A percentile compares a stretch with the other conserved stretches of the same genome.
These are phyloP conservation scores for Graphiopsis chlorocephala DNA, from an alignment of 2,329 filamentous ascomycete genomes.

Conservation along the genomic window DNA sequence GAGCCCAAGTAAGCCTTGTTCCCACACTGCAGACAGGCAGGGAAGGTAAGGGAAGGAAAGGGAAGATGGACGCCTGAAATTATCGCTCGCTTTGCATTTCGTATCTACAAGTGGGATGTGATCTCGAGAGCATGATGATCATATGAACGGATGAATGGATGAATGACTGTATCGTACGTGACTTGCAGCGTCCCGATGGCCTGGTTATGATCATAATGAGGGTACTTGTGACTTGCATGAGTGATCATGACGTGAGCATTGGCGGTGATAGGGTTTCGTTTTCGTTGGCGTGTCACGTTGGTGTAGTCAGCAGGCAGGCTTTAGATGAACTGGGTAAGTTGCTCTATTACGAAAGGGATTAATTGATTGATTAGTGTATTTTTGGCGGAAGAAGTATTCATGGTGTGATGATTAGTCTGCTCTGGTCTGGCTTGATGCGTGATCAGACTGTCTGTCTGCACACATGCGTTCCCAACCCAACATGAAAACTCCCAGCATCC, in stretches of 20 bases:
- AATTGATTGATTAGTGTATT: not conserved
- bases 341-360: not conserved
- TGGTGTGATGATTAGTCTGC: not conserved
- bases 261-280: not conserved
- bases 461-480: not conserved
- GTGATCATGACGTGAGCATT: not conserved
- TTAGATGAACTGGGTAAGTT: not conserved
- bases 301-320: not conserved
- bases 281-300: not conserved
- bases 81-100: not conserved
- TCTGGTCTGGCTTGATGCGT: not conserved
- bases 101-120: not conserved
- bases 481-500: not conserved
- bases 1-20: not conserved
- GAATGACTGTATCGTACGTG: not conserved
- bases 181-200: not conserved
- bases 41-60: not conserved
- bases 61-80: not conserved
- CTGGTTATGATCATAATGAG: not conserved
- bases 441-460: not conserved
- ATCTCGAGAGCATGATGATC: no score
- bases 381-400: not conserved
- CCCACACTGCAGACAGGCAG: not conserved
- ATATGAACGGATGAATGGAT: no score
- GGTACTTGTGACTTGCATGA: not conserved